Base-by-base conservation (phyloP, 176 grass and related monocot genomes). In the Oryza punctata region DNA sequence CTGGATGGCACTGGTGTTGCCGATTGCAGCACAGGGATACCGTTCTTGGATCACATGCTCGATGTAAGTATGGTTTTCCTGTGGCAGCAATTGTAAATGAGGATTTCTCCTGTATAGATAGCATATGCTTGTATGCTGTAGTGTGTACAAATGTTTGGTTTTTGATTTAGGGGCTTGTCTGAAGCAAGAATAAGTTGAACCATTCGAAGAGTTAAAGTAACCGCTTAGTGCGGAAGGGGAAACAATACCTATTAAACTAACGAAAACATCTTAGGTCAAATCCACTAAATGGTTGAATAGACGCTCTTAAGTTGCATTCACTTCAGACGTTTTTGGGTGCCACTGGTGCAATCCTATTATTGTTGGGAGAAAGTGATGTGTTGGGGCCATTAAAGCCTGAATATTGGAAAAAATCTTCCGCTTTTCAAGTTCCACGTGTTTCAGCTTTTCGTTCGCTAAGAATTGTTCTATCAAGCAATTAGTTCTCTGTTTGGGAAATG, bases 1-100 rank as follows among this genome's bases (percentile, higher is more conserved):
- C 85, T 98, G 67, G 93, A 98, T 75, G 93, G 96, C 67, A 90
- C 96, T 65, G 96, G 96, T 14, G 77, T 92, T 52, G 87, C 93
- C 0, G 60, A 91, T 5, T 95, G 87, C 59, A 90, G 43, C 77
- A 98, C 96, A 37, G 93, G 93, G 75, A 95, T 98, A 82, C 91
- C 91, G 3, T 98, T 98, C 85, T 38, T 95, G 85, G 96, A 98
- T 85, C 96, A 98, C 78, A 98, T 98, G 96, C 82, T 98, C 28
- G 96, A 95, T 87, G 96, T 98, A 67, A 88, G 87, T 81, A 72
- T 57, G 10, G 6, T 70, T 72, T 70, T 7, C 38, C 78, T 24
- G 12, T 77, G 12, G 29, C n/a, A 10, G 45, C 33, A 67, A 47
- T 73, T 28, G 74, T 15, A 25, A 50, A 54, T 32, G 7, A 21